phyloP scores from a whole-genome alignment of 2,329 filamentous ascomycete genomes.

The Graphiopsis chlorocephala region DNA sequence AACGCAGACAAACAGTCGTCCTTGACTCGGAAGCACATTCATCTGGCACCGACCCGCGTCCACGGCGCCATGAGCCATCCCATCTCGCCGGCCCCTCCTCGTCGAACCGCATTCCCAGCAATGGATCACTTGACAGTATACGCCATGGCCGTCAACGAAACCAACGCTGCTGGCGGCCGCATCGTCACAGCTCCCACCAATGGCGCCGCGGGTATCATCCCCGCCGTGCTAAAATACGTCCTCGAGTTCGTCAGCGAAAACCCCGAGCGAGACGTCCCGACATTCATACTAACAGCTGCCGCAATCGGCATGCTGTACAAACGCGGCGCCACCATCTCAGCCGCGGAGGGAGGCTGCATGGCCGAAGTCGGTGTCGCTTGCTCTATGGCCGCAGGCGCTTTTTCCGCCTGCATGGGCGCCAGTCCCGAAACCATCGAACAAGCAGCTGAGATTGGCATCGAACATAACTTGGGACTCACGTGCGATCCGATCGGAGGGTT shows the following conservation, averaged over 20 bases:
- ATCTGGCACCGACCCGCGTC: conserved; percentile 27
- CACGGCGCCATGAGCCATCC: conserved; percentile 49
- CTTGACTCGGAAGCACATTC: conserved; percentile 18
- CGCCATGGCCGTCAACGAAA: conserved; percentile 54
- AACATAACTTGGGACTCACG: conserved; percentile 52
- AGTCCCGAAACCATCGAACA: conserved; percentile 51
- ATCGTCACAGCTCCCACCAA: conserved; percentile 54
- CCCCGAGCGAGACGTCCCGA: conserved; percentile 49
- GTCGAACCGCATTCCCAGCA: conserved; percentile 49
- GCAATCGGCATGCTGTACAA: conserved; percentile 56
- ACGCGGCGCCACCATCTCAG: conserved; percentile 52
- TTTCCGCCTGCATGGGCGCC: conserved; percentile 54
- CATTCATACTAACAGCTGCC: conserved; percentile 50
- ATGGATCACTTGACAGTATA: conserved; percentile 54
- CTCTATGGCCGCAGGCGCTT: conserved; percentile 52
- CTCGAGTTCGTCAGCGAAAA: conserved; percentile 53
- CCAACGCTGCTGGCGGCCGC: conserved; percentile 51
- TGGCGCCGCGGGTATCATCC: conserved; percentile 52
- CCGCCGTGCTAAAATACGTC: conserved; percentile 51
- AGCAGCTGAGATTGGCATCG: conserved; percentile 53
- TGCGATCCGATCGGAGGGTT: conserved; percentile 53
- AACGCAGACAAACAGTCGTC: conserved; percentile 26
- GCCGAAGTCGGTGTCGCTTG: conserved; percentile 54
- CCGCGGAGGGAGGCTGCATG: conserved; percentile 54
- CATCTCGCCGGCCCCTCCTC: conserved; percentile 45